Evolutionary conservation across 169 alveolate genomes (phyloP).

Genomic region (Plasmodium reichenowi): DNA sequence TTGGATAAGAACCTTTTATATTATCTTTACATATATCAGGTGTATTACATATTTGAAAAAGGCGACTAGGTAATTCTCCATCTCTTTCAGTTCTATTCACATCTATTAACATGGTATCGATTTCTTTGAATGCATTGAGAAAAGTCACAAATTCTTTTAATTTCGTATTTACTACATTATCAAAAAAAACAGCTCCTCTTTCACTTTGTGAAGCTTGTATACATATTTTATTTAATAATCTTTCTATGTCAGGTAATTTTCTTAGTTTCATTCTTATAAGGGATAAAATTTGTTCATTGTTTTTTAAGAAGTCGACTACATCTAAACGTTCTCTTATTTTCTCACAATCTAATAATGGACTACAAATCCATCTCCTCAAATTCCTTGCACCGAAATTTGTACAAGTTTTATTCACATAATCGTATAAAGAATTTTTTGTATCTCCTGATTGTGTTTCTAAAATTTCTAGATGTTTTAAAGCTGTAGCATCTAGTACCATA

Average conservation of each 20-base stretch:
- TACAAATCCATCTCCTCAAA: slow-evolving; percentile 95
- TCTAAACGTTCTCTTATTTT: slow-evolving; percentile 92
- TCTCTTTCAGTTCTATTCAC: slow-evolving; percentile 71
- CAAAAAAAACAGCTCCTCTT: slow-evolving; percentile 91
- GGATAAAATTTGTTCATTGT: slow-evolving; percentile 82
- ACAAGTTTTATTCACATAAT: slow-evolving; percentile 92
- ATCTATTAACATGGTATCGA: slow-evolving; percentile 76
- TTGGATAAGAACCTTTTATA: slow-evolving; percentile 78
- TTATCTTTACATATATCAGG: slow-evolving; percentile 29
- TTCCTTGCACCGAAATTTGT: slow-evolving; percentile 96
- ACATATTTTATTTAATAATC: slow-evolving; percentile 87
- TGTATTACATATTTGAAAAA: slow-evolving; percentile 60
- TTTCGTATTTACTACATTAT: slow-evolving; percentile 83
- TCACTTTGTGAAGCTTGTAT: slow-evolving; percentile 88
- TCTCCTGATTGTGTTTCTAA: slow-evolving; percentile 88
- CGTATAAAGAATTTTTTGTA: slow-evolving; percentile 85
- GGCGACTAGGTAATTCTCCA: slow-evolving; percentile 39
- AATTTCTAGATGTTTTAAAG: slow-evolving; percentile 89
- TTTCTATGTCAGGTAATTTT: slow-evolving; percentile 88
- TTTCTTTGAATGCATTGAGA: slow-evolving; percentile 79
- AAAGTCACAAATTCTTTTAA: slow-evolving; percentile 85
- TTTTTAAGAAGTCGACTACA: slow-evolving; percentile 92
- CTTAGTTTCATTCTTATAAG: slow-evolving; percentile 78
- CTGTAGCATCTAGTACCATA: slow-evolving; percentile 86
- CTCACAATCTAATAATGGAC: slow-evolving; percentile 92